Evolutionary conservation across 2,329 filamentous ascomycete genomes (phyloP), one percentile per base, ranked within the genome.

Genomic region (Penicillium griseofulvum): DNA sequence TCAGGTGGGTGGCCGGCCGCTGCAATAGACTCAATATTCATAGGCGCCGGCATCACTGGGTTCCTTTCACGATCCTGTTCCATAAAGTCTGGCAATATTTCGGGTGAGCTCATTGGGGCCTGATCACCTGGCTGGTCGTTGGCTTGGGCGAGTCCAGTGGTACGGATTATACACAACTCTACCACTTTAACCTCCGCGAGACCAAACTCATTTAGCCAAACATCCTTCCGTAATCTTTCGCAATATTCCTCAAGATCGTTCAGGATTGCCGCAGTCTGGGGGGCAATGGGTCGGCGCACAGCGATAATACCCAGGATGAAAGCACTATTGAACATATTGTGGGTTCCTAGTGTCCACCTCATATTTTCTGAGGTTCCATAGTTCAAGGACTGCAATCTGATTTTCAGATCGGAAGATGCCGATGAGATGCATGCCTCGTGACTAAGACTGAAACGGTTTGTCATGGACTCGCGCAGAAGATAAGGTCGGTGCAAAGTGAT

Each of bases 241-340:
- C 75, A 77, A 58, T 75, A 77, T 0, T 74, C 73, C 6, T 67
- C 60, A 0, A 77, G 64, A 48, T 77, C 75, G 31, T 75, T 70
- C 8, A 76, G 54, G 2, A 75, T 72, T 19, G 49, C 54, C 12
- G 50, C 46, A 16, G 56, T 56, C 17, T 59, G 56, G 14, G 56
- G 54, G 1, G 68, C 73, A 24, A 65, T 60, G 5, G 73, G 73
- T 33, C 76, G 60, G 34, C 68, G 68, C 19, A 75, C 68, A 4
- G 67, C 69, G 45, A 75, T 68, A 36, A 75, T 67, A 7, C 72
- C 72, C 1, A 75, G 59, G 3, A 74, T 72, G 28, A 78, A 55
- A 2, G 75, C 75, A 54, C 74, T 76, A 55, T 77, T 77, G 63
- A 76, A 77, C 6, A 77, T 67, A 36, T 76, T 71, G 33, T 74